These are phyloP conservation scores for Backusella morwellensis DNA, from an alignment of 192 early-diverging fungal genomes.

Conservation along the genomic window DNA sequence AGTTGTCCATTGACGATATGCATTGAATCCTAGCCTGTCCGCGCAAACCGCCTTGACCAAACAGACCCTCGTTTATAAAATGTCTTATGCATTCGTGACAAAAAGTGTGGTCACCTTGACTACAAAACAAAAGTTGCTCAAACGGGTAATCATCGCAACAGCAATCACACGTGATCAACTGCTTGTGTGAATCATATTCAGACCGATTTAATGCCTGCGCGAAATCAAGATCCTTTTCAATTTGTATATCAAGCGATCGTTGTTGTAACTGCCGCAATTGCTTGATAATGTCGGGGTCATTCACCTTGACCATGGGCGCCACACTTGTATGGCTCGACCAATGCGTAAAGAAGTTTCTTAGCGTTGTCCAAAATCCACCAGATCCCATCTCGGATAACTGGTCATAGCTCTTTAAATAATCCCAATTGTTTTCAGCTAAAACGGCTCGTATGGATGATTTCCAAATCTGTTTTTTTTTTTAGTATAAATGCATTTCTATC, in stretches of 20 bases:
- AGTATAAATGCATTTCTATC: not conserved
- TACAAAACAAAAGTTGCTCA: slow-evolving; percentile 40
- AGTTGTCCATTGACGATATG: slow-evolving; percentile 22
- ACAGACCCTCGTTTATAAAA: slow-evolving; percentile 40
- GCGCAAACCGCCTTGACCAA: slow-evolving; percentile 41
- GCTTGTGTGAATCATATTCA: slow-evolving; percentile 30
- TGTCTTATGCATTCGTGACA: slow-evolving; percentile 40
- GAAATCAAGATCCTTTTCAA: slow-evolving; percentile 21
- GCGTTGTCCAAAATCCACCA: slow-evolving; percentile 30
- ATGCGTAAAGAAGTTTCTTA: slow-evolving; percentile 29
- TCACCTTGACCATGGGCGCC: not conserved
- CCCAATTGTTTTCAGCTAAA: slow-evolving; percentile 44
- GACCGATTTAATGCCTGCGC: slow-evolving; percentile 32
- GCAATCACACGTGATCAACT: slow-evolving; percentile 46
- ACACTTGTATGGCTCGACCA: slow-evolving; percentile 21
- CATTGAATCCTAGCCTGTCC: slow-evolving; percentile 29
- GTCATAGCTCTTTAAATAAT: slow-evolving; percentile 29
- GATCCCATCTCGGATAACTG: slow-evolving; percentile 29
- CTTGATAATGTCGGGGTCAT: slow-evolving; percentile 23
- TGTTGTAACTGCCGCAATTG: slow-evolving; percentile 2
- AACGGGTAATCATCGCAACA: slow-evolving; percentile 47
- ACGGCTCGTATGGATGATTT: slow-evolving; percentile 46
- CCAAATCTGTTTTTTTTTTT: slow-evolving; percentile 30
- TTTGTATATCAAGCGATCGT: slow-evolving; percentile 12
- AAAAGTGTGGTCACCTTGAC: slow-evolving; percentile 39